phyloP scores from a whole-genome alignment of 2,329 filamentous ascomycete species.

The Colletotrichum tanaceti region DNA sequence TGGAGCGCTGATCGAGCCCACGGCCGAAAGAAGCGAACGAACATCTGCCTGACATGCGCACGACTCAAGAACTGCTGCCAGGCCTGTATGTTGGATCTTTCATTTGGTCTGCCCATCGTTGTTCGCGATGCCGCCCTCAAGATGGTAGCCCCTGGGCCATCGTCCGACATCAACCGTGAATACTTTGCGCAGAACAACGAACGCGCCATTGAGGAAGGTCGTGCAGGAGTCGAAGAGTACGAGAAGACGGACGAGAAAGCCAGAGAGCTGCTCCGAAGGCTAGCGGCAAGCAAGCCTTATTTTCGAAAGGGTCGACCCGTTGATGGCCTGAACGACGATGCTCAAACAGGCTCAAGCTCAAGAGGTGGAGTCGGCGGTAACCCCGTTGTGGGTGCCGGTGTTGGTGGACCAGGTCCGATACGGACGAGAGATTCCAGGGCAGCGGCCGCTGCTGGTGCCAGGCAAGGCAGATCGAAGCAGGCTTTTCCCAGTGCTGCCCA shows the following conservation, averaged over 20 bases:
- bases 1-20: conserved; percentile 93
- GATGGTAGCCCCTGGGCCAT: conserved; percentile 94
- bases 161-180: conserved; percentile 93
- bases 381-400: conserved; percentile 64
- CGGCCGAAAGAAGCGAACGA: conserved; percentile 90
- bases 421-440: conserved; percentile 76
- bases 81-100: conserved; percentile 97
- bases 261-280: conserved; percentile 82
- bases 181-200: conserved; percentile 99
- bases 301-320: conserved; percentile 87
- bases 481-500: conserved; percentile 78
- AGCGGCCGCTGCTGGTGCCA: conserved; percentile 61
- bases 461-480: conserved; percentile 61
- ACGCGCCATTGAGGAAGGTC: conserved; percentile 91
- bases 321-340: conserved; percentile 62
- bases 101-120: conserved; percentile 93
- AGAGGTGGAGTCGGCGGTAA: conserved; percentile 52
- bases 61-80: conserved; percentile 99
- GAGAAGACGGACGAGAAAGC: conserved; percentile 98
- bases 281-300: conserved; percentile 95
- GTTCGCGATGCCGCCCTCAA: conserved; percentile 96
- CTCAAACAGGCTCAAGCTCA: conserved; percentile 47
- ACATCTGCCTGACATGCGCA: conserved; percentile 95
- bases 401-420: conserved; percentile 79
- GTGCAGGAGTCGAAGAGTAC: conserved; percentile 87